phyloP scores from a whole-genome alignment of 805 yeast genomes.

The Zygosaccharomyces kombuchaensis region DNA sequence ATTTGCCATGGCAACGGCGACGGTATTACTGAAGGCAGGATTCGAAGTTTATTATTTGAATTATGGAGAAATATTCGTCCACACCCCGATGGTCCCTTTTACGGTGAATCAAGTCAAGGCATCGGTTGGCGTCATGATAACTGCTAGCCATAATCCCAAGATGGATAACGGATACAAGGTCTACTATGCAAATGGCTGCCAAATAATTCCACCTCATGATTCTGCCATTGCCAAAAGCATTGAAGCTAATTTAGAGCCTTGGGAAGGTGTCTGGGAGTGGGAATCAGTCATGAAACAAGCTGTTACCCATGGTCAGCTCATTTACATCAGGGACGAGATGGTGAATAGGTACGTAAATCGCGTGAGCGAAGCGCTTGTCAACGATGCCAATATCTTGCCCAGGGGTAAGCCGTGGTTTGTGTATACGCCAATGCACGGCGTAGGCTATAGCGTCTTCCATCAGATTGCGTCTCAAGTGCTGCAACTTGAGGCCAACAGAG shows the following conservation, averaged over 20 bases:
- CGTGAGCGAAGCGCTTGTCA: slow-evolving; percentile 35
- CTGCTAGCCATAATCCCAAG: slow-evolving; percentile 85
- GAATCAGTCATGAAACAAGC: slow-evolving; percentile 36
- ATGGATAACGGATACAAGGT: slow-evolving; percentile 92
- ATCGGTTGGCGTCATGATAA: slow-evolving; percentile 84
- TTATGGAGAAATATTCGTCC: slow-evolving; percentile 41
- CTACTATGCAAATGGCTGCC: slow-evolving; percentile 91
- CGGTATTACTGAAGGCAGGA: slow-evolving; percentile 65
- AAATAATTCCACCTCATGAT: slow-evolving; percentile 92
- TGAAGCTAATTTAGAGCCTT: slow-evolving; percentile 55
- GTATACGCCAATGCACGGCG: slow-evolving; percentile 96
- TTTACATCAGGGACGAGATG: slow-evolving; percentile 41
- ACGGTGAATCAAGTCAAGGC: slow-evolving; percentile 61
- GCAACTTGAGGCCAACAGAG: slow-evolving; percentile 36
- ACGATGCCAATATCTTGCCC: neutral
- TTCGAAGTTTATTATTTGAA: slow-evolving; percentile 61
- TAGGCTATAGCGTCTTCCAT: slow-evolving; percentile 63
- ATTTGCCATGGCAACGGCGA: slow-evolving; percentile 76
- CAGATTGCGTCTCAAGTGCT: slow-evolving; percentile 33
- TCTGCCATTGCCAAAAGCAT: slow-evolving; percentile 62
- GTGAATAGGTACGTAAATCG: slow-evolving; percentile 40
- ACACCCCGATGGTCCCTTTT: slow-evolving; percentile 93
- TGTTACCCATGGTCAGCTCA: slow-evolving; percentile 28
- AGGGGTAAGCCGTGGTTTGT: slow-evolving; percentile 45
- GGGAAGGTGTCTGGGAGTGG: slow-evolving; percentile 50